Percentiles rank a stretch among this genome's conserved stretches.
Evolutionary conservation across 768 basidiomycete species (phyloP).

Genomic region (Lyophyllum semitale): DNA sequence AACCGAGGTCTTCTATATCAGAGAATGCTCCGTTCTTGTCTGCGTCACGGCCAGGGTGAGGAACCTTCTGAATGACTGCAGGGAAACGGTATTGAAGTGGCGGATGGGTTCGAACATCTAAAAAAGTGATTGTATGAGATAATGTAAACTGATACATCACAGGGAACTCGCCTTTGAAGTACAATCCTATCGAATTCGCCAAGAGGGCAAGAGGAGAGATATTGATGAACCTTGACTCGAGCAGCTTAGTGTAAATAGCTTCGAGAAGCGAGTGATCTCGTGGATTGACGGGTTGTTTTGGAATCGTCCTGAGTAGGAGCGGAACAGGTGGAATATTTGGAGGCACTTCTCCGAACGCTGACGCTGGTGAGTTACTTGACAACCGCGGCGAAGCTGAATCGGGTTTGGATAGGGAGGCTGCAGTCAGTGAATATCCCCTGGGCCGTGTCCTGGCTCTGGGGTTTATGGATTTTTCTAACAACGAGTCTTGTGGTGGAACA

Average conservation of each 20-base stretch:
- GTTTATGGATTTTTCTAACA: background rate
- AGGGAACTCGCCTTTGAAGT: slow-evolving; percentile 60
- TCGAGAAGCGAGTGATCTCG: slow-evolving; percentile 68
- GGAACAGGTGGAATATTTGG: slow-evolving; percentile 4
- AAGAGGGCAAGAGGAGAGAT: slow-evolving; percentile 62
- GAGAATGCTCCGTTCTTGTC: background rate
- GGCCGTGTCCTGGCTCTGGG: slow-evolving; percentile 6
- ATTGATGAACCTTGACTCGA: slow-evolving; percentile 70
- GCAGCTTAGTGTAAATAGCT: slow-evolving; percentile 67
- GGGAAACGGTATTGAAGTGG: slow-evolving; percentile 65
- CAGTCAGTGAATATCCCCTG: slow-evolving; percentile 17
- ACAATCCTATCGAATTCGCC: slow-evolving; percentile 53
- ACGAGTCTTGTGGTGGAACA: slow-evolving; percentile 1
- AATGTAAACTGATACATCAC: background rate
- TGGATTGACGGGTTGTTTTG: slow-evolving; percentile 53
- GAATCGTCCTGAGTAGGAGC: slow-evolving; percentile 35
- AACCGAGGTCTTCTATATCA: slow-evolving; percentile 19
- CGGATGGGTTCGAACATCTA: slow-evolving; percentile 69
- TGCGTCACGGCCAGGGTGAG: background rate
- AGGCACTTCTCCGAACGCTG: background rate
- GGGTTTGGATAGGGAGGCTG: slow-evolving; percentile 10
- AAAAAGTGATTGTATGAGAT: background rate
- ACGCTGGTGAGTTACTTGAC: slow-evolving; percentile 1
- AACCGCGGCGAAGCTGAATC: background rate
- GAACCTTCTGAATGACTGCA: slow-evolving; percentile 26